Evolutionary conservation across 371 early-diverging fungal species (phyloP), one percentile per base, ranked within the genome.

Genomic region (Umbelopsis sp.): DNA sequence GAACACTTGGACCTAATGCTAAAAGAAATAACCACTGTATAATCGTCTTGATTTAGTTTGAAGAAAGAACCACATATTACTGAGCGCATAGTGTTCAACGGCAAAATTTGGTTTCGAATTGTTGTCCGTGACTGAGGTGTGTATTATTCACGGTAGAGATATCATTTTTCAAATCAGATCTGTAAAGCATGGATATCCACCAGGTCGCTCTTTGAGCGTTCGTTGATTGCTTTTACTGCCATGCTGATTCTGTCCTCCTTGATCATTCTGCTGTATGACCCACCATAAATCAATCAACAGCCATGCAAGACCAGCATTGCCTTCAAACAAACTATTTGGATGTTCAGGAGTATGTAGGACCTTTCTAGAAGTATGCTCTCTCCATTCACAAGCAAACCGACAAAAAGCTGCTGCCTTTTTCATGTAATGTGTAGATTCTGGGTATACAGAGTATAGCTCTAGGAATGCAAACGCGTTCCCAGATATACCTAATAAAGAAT

Each of bases 251-350:
- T 32, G 10, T n/a, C 14, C 18, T 11, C 57, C 11, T 37, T 57
- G 57, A 9, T 57, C 35, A 3, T 29, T 14, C 4, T 14, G 57
- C 7, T 35, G 57, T 3, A 6, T 57, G 14, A 35, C 18, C 18
- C 35, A 35, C 57, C 57, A 57, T 29, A 57, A 14, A 57, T 57
- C 57, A 57, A 57, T 57, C 1, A 57, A 18, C n/a, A 57, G 18
- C 57, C 57, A 57, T 8, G 57, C 57, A 18, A 57, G 57, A 35
- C 57, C 37, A 14, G 57, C 57, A 57, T 57, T 57, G 35, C 57
- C 57, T 32, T n/a, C 35, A 35, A 37, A 57, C 29, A 57, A 57
- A 18, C 57, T 57, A 35, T 57, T 14, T 37, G 57, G 57, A 11
- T 35, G 29, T 18, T 57, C 57, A 35, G 57, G n/a, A 35, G n/a